Evolutionary conservation across 1,139 yeast genomes (phyloP).

Genomic region (Saccharomycopsis phalli): DNA sequence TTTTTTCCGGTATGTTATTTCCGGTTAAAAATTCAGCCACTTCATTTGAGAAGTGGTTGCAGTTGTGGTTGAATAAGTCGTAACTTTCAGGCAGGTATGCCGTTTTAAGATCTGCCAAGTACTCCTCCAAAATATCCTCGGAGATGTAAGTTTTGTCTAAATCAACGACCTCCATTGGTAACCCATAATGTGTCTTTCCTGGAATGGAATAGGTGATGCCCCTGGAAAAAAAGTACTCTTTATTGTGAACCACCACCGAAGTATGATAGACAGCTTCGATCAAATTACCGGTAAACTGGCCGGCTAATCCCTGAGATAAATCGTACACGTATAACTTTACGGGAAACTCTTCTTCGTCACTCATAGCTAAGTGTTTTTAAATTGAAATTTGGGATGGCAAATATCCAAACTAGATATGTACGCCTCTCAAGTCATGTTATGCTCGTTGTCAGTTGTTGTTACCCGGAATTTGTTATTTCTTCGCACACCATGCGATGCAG

Average conservation of each 20-base stretch:
- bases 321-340: slow-evolving; percentile 61
- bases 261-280: slow-evolving; percentile 66
- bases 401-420: too few species aligned
- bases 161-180: slow-evolving; percentile 44
- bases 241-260: slow-evolving; percentile 45
- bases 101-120: slow-evolving; percentile 39
- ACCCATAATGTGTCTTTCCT: slow-evolving; percentile 52
- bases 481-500: too few species aligned
- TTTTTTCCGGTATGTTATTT: slow-evolving; percentile 38
- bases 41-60: slow-evolving; percentile 60
- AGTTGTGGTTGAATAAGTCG: slow-evolving; percentile 56
- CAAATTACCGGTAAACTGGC: slow-evolving; percentile 35
- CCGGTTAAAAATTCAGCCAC: slow-evolving; percentile 53
- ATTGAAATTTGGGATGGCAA: too few species aligned
- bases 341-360: slow-evolving; percentile 12
- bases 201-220: slow-evolving; percentile 46
- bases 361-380: slow-evolving; percentile 1
- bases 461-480: too few species aligned
- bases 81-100: slow-evolving; percentile 43
- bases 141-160: slow-evolving; percentile 47
- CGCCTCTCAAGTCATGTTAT: too few species aligned
- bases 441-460: too few species aligned
- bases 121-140: slow-evolving; percentile 45
- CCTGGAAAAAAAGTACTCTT: slow-evolving; percentile 51
- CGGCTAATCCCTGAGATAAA: slow-evolving; percentile 41